These are phyloP conservation scores for Haplographium delicatum DNA, from an alignment of 495 filamentous ascomycete genomes.

Conservation along the genomic window DNA sequence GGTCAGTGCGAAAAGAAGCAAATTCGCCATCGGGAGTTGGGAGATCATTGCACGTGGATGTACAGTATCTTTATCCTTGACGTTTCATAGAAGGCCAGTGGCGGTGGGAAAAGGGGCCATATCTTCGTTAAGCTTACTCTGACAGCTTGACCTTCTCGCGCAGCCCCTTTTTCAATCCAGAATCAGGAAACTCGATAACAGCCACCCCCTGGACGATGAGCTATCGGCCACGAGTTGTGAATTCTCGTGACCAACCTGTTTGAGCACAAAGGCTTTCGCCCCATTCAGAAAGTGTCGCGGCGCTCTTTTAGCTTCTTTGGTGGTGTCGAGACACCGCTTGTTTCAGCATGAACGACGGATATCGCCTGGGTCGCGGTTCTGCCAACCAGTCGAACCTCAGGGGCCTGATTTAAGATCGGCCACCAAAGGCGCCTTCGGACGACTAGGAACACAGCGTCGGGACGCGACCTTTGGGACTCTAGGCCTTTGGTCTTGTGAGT, in stretches of 20 bases:
- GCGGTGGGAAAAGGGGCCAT: neutral
- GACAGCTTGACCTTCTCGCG: no score
- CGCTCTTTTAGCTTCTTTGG: conserved; percentile 9
- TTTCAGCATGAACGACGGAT: neutral
- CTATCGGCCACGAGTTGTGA: no score
- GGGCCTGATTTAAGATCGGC: conserved; percentile 13
- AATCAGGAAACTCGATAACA: no score
- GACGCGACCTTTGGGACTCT: neutral
- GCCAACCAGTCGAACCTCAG: neutral
- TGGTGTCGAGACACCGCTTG: conserved; percentile 1
- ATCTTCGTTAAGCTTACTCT: no score
- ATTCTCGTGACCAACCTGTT: no score
- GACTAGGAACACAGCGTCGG: conserved; percentile 9
- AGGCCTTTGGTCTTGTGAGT: neutral
- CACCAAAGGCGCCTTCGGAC: neutral
- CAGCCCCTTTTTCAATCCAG: no score
- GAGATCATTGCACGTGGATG: neutral
- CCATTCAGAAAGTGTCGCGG: no score
- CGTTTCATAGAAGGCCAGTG: neutral
- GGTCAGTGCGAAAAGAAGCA: neutral
- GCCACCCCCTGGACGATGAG: no score
- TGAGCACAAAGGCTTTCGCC: no score
- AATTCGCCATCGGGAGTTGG: no score
- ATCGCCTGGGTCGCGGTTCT: neutral
- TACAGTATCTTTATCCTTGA: neutral